Percentiles rank a stretch among this genome's conserved stretches.
These are phyloP conservation scores for Arachis stenosperma DNA, from an alignment of 306 rosid genomes.

Conservation along the genomic window DNA sequence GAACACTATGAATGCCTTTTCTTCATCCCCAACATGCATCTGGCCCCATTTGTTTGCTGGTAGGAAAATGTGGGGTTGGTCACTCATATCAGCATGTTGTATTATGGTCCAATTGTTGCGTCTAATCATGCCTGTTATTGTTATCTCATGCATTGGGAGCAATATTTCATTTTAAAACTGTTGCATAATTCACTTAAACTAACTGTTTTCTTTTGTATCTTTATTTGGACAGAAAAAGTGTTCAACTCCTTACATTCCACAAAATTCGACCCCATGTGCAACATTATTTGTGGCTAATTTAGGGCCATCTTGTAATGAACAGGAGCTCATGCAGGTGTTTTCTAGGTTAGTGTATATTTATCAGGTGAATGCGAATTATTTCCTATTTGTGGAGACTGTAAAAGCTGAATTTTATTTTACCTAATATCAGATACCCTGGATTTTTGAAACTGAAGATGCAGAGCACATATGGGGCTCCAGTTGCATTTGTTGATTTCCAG, in stretches of 20 bases:
- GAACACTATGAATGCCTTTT: not conserved
- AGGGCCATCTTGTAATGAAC: conserved; percentile 86
- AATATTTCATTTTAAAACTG: conserved; percentile 9
- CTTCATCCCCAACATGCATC: not conserved
- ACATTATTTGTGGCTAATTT: conserved; percentile 92
- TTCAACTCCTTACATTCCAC: conserved; percentile 52
- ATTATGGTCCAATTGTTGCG: conserved; percentile 6
- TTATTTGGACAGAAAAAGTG: conserved; percentile 46
- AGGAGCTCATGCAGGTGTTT: conserved; percentile 80
- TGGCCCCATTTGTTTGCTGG: conserved; percentile 3
- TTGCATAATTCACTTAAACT: conserved; percentile 3
- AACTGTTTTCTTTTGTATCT: conserved; percentile 19
- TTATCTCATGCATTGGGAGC: not conserved
- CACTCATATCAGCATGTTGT: conserved; percentile 12
- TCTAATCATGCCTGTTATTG: not conserved
- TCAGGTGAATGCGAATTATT: not conserved
- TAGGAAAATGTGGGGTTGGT: not conserved
- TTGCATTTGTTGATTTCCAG: conserved; percentile 97
- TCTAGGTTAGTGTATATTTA: conserved; percentile 60
- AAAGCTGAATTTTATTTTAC: conserved; percentile 7
- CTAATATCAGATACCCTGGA: conserved; percentile 73
- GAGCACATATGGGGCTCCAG: conserved; percentile 91
- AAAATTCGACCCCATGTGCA: conserved; percentile 69
- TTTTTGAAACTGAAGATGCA: conserved; percentile 93
- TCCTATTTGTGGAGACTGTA: conserved; percentile 18